Base-by-base conservation (phyloP, 441 rosid genomes). In the Melastoma candidum region DNA sequence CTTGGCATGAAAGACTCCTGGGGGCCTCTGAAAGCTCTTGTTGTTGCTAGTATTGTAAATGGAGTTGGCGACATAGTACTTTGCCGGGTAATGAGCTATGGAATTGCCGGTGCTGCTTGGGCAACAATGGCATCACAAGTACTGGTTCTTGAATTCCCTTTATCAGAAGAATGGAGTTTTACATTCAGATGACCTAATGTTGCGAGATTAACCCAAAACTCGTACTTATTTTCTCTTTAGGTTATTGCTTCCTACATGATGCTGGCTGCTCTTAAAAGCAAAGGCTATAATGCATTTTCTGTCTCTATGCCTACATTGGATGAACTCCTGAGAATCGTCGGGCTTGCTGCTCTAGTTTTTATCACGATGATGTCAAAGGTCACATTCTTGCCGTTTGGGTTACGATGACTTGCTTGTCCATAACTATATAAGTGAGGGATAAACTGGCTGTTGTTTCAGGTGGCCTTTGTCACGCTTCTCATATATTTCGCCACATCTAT, bases 71-170 rank as follows among this genome's bases (percentile, higher is more conserved):
- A 61, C 47, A 32, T 61, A 61, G 53, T 48, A 58, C 53, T 61
- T 5, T 54, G 59, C 59, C 39, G 39, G 14, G 25, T 53, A 26
- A 8, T 61, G 44, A 53, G 46, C 29, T 61, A 54, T n/a, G 66
- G 66, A 7, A 61, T 61, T 22, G 66, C 58, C 1, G 66, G 59
- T 32, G 66, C 66, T 17, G 66, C 66, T 8, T 61, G 60, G 66
- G 59, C 66, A 14, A 61, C 59, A 48, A 48, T 61, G 66, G 59
- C 52, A 5, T 61, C 66, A 26, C 59, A 47, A 17, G 66, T 61
- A 61, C 44, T 43, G 49, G 24, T 5, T 10, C 56, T 52, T 52
- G 46, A 13, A 52, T 52, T 8, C 13, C 46, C 4, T 14, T 52
- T 12, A 36, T 32, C 41, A 8, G 41, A 52, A 12, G 11, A n/a